These are phyloP conservation scores for Claviceps sp. DNA, from an alignment of 2,329 filamentous ascomycete genomes.

Conservation along the genomic window DNA sequence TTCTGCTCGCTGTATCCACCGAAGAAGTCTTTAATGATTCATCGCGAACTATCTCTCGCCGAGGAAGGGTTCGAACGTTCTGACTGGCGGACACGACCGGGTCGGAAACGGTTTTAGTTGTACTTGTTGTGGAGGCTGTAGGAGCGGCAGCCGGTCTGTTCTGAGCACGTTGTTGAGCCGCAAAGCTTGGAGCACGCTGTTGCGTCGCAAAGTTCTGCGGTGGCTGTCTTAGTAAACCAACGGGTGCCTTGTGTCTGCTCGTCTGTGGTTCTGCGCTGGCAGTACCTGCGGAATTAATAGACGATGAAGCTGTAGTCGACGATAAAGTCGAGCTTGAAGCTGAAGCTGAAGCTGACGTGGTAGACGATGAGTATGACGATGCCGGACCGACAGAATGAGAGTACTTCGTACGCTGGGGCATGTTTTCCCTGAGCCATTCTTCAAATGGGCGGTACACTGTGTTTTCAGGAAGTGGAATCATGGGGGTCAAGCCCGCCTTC, in stretches of 20 bases:
- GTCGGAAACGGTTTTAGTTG: conserved; percentile 14
- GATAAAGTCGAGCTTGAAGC: neutral
- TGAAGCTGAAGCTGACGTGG: conserved; percentile 2
- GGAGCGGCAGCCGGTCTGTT: conserved; percentile 26
- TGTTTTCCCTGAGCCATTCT: conserved; percentile 43
- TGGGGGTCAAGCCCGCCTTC: conserved; percentile 49
- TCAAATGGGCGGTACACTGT: conserved; percentile 53
- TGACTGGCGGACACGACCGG: conserved; percentile 15
- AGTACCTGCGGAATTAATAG: neutral
- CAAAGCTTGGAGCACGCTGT: conserved; percentile 33
- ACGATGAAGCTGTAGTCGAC: conserved; percentile 7
- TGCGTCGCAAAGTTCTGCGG: conserved; percentile 53
- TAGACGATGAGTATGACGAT: conserved; percentile 4
- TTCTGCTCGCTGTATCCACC: conserved; percentile 13
- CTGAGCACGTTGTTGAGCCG: conserved; percentile 50
- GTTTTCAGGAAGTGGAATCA: conserved; percentile 47
- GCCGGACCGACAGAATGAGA: conserved; percentile 2
- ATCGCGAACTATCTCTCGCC: conserved; percentile 15
- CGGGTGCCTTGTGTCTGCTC: conserved; percentile 21
- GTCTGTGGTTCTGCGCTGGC: conserved; percentile 20
- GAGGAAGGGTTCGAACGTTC: conserved; percentile 15
- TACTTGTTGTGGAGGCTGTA: conserved; percentile 15
- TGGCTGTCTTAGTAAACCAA: conserved; percentile 36
- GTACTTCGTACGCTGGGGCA: conserved; percentile 4
- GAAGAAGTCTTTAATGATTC: conserved; percentile 13